These are phyloP conservation scores for Pseudomonodictys pantanalensis DNA, from an alignment of 495 filamentous ascomycete species.

Conservation along the genomic window DNA sequence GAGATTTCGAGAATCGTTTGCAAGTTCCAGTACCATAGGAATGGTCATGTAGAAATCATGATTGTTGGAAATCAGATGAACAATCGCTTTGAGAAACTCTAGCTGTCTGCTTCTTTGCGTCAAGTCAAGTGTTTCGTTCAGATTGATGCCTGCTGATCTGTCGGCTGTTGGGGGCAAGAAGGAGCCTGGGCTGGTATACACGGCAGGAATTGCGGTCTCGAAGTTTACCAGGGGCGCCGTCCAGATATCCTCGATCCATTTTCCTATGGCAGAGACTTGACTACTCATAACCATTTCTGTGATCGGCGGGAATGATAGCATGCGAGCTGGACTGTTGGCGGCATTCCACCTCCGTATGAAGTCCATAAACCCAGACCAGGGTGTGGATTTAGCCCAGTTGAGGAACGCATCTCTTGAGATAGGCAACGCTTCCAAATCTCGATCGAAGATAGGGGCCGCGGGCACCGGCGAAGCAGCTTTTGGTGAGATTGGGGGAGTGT, in stretches of 20 bases:
- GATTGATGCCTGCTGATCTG: neutral
- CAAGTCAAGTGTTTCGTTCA: neutral
- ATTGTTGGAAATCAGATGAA: neutral
- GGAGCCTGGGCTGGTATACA: neutral
- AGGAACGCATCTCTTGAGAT: neutral
- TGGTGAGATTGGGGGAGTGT: neutral
- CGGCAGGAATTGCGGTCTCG: neutral
- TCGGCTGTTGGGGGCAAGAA: neutral
- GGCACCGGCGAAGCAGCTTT: neutral
- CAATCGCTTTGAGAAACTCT: neutral
- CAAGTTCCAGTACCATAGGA: neutral
- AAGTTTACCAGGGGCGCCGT: neutral
- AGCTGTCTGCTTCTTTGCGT: neutral
- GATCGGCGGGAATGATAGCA: neutral
- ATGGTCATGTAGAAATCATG: neutral
- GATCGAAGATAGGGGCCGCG: neutral
- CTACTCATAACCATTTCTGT: neutral
- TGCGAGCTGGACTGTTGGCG: neutral
- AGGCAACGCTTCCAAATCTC: neutral
- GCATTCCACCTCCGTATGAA: neutral
- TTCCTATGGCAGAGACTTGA: neutral
- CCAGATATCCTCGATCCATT: neutral
- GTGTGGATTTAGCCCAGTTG: neutral
- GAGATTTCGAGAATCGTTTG: neutral
- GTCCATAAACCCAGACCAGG: neutral